phyloP scores from a whole-genome alignment of 2,329 filamentous ascomycete species.

The Arthrobotrys conoides region DNA sequence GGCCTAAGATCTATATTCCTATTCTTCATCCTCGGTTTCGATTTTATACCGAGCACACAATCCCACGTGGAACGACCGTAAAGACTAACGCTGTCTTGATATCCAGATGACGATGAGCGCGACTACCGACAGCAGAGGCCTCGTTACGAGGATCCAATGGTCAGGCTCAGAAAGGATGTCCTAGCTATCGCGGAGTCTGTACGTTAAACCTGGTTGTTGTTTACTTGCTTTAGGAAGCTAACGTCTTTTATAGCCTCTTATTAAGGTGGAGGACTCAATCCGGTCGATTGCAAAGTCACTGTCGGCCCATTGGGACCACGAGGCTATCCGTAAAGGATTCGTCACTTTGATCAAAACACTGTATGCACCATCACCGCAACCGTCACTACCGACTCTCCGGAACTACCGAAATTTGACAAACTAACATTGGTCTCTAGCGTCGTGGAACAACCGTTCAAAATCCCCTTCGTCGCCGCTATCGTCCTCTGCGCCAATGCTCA shows the following conservation, averaged over 20 bases:
- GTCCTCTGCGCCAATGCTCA: conserved; percentile 83
- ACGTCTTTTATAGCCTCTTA: conserved; percentile 71
- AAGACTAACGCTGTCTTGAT: conserved; percentile 26
- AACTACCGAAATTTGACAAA: not conserved
- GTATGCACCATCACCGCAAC: conserved; percentile 67
- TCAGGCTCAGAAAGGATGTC: conserved; percentile 82
- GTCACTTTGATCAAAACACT: conserved; percentile 81
- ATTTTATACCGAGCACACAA: not conserved
- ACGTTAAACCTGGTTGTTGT: conserved; percentile 49
- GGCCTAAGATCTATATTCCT: conserved; percentile 25
- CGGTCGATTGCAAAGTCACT: conserved; percentile 81
- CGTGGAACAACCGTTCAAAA: conserved; percentile 94
- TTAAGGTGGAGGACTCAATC: conserved; percentile 83
- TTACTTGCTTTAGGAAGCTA: conserved; percentile 1
- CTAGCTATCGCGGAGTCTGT: conserved; percentile 84
- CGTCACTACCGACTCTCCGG: conserved; percentile 47
- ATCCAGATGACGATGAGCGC: conserved; percentile 74
- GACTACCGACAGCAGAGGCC: conserved; percentile 73
- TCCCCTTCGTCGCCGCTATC: conserved; percentile 90
- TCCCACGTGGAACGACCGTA: not conserved
- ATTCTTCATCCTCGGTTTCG: not conserved
- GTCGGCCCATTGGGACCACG: conserved; percentile 87
- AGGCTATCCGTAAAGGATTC: conserved; percentile 80
- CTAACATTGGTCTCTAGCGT: conserved; percentile 69
- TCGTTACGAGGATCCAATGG: conserved; percentile 79